A percentile compares a stretch with the other conserved stretches of the same genome.
Evolutionary conservation across 148 eudicot genomes (phyloP).

Genomic region (Vaccinium darrowii): DNA sequence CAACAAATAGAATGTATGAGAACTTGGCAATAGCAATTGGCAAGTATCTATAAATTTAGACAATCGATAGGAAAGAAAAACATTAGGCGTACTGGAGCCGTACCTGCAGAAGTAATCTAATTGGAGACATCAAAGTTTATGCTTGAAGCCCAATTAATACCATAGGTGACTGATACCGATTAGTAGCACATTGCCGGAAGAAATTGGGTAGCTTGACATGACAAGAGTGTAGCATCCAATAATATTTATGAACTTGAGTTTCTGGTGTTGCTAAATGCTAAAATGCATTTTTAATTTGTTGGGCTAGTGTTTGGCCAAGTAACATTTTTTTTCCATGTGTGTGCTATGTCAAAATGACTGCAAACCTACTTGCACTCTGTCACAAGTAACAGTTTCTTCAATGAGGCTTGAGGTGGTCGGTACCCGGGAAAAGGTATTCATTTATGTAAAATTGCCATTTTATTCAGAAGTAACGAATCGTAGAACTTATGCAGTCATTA

Average conservation of each 20-base stretch:
- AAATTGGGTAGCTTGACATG: not conserved
- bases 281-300: not conserved
- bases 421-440: not conserved
- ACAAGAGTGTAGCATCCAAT: not conserved
- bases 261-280: not conserved
- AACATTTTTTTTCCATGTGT: not conserved
- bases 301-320: not conserved
- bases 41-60: not conserved
- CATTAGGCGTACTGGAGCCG: not conserved
- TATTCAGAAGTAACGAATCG: not conserved
- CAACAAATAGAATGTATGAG: not conserved
- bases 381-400: not conserved
- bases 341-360: not conserved
- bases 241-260: not conserved
- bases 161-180: not conserved
- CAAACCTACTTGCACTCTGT: not conserved
- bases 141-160: not conserved
- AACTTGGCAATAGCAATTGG: not conserved
- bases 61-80: not conserved
- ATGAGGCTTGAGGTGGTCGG: not conserved
- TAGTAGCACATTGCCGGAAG: not conserved
- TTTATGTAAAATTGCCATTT: not conserved
- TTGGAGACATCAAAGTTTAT: not conserved
- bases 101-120: not conserved
- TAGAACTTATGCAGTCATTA: not conserved